Conservation (phyloP, 129 eudicot genomes). For the Escallonia rubra region DNA sequence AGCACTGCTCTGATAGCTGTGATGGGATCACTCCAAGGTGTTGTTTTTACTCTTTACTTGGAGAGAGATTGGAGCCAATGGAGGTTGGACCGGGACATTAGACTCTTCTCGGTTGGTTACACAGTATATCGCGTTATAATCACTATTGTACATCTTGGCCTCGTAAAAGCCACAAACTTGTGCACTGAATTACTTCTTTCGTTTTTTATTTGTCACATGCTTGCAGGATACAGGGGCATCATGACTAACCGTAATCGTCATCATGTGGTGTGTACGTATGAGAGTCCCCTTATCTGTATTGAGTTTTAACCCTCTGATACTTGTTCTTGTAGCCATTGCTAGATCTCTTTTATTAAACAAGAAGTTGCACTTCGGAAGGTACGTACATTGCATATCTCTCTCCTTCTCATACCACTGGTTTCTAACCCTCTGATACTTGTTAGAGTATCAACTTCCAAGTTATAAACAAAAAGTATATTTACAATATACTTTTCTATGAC, state of each 20-base stretch:
- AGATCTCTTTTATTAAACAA: slow-evolving; percentile 52
- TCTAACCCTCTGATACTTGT: no score
- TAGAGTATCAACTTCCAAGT: no score
- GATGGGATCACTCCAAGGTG: slow-evolving; percentile 34
- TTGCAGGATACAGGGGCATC: slow-evolving; percentile 50
- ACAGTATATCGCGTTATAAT: slow-evolving; percentile 15
- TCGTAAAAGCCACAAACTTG: no score
- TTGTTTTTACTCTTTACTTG: slow-evolving; percentile 27
- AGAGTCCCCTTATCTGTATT: slow-evolving; percentile 70
- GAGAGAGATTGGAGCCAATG: slow-evolving; percentile 62
- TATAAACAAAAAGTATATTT: no score
- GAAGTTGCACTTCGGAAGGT: slow-evolving; percentile 65
- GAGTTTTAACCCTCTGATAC: slow-evolving; percentile 51
- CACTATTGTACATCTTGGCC: no score
- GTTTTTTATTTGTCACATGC: no score
- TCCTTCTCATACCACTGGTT: no score
- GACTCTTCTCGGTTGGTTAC: slow-evolving; percentile 48
- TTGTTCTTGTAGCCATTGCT: slow-evolving; percentile 52
- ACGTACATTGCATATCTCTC: not conserved
- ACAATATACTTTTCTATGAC: no score
- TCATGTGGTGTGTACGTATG: slow-evolving; percentile 53
- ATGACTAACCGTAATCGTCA: slow-evolving; percentile 34
- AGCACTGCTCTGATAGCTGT: slow-evolving; percentile 30
- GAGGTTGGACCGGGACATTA: slow-evolving; percentile 64
- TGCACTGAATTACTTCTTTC: no score